Percentiles rank a stretch among this genome's conserved stretches.
phyloP scores from a whole-genome alignment of 257 asterid species.

The Solanum pimpinellifolium region DNA sequence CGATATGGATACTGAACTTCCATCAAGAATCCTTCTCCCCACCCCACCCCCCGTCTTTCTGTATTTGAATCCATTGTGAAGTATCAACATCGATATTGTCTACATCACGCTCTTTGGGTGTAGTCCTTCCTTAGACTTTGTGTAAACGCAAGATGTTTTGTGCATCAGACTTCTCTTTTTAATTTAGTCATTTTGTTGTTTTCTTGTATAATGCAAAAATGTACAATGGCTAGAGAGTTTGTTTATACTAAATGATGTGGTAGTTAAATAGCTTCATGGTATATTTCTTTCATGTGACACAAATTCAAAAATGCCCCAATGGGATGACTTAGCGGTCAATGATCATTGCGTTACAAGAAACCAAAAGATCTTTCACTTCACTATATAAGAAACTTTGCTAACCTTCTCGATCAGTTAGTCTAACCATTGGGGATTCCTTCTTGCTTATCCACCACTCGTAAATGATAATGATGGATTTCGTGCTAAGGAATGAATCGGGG shows the following conservation, averaged over 20 bases:
- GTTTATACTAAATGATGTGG: neutral
- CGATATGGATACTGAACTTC: neutral
- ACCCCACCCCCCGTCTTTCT: neutral
- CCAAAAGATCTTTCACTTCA: neutral
- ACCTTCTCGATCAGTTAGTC: neutral
- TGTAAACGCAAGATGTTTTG: neutral
- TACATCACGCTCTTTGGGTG: neutral
- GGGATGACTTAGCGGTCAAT: neutral
- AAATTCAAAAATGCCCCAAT: neutral
- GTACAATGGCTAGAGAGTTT: neutral
- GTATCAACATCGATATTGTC: neutral
- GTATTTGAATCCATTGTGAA: neutral
- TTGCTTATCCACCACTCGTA: neutral
- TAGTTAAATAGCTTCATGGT: neutral
- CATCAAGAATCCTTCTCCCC: neutral
- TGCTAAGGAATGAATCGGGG: neutral
- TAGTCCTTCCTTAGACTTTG: neutral
- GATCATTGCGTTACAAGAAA: neutral
- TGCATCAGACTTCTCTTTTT: neutral
- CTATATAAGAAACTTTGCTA: too few species aligned
- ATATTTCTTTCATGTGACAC: neutral
- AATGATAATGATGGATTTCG: neutral
- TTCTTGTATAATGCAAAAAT: neutral
- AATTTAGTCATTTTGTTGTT: neutral
- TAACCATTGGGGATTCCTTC: neutral